A percentile compares a stretch with the other conserved stretches of the same genome.
phyloP scores from a whole-genome alignment of 768 basidiomycete species.

The Rickenella mellea region DNA sequence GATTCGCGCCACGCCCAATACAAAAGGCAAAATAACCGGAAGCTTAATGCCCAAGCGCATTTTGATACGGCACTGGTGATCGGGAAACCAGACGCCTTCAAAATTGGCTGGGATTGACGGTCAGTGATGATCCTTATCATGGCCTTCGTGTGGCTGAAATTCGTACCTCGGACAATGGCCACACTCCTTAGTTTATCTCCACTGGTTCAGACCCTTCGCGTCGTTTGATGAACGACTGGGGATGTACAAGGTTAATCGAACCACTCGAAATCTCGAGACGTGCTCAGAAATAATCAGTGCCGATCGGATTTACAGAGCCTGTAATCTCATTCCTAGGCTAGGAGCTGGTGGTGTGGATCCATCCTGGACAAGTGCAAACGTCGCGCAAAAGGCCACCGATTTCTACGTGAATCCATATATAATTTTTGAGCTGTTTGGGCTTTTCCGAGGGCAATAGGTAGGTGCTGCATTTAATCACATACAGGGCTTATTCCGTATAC shows the following conservation, averaged over 20 bases:
- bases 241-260: constrained; percentile 14
- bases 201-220: constrained; percentile 13
- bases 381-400: constrained; percentile 10
- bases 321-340: constrained; percentile 14
- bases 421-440: background rate
- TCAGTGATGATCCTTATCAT: background rate
- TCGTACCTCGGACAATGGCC: background rate
- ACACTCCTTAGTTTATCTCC: constrained; percentile 14
- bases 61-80: constrained; percentile 7
- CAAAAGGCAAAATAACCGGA: background rate
- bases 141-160: constrained; percentile 7
- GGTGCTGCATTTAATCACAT: too few relatives aligned
- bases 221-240: constrained; percentile 5
- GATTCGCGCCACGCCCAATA: constrained; percentile 6
- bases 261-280: constrained; percentile 10
- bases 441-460: too few relatives aligned
- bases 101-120: background rate
- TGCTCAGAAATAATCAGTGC: constrained; percentile 12
- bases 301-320: constrained; percentile 5
- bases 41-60: background rate
- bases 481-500: too few relatives aligned
- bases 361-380: constrained; percentile 11
- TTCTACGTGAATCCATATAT: constrained; percentile 3
- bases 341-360: constrained; percentile 4
- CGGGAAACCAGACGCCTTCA: background rate